These are phyloP conservation scores for Vitis rotundifolia DNA, from an alignment of 164 flowering plant species.

Conservation along the genomic window DNA sequence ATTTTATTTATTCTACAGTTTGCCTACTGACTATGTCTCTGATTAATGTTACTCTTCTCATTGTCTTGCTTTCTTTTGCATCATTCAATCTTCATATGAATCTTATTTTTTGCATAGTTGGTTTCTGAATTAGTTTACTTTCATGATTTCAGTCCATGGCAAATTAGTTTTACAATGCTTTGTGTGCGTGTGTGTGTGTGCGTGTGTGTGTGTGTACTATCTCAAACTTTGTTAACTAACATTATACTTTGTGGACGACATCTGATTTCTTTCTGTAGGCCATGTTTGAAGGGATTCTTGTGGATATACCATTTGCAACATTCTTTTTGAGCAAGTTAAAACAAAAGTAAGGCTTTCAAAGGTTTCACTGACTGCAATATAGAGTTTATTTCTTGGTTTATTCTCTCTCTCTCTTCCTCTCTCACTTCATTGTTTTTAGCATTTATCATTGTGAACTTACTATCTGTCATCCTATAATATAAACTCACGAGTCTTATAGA, in stretches of 20 bases:
- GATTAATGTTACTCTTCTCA: not conserved
- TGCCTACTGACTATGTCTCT: not conserved
- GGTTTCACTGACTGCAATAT: not conserved
- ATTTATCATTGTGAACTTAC: not conserved
- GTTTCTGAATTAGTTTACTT: not conserved
- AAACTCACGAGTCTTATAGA: no score
- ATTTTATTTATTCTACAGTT: not conserved
- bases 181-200: not conserved
- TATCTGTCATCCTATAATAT: not conserved
- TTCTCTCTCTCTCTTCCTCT: not conserved
- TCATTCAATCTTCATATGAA: not conserved
- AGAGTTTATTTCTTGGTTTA: conserved; percentile 1
- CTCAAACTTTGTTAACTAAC: not conserved
- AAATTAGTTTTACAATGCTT: not conserved
- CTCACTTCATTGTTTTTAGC: not conserved
- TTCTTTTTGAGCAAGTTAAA: conserved; percentile 96
- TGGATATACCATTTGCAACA: conserved; percentile 96
- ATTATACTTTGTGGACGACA: no score
- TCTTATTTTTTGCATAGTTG: not conserved
- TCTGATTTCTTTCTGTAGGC: conserved; percentile 49
- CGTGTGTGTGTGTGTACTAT: not conserved
- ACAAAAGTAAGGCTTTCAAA: conserved; percentile 71
- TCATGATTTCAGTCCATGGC: not conserved
- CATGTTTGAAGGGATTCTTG: conserved; percentile 97
- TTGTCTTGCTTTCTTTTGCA: not conserved